phyloP scores from a whole-genome alignment of 163 green algal genomes.

The Scenedesmus sp. region DNA sequence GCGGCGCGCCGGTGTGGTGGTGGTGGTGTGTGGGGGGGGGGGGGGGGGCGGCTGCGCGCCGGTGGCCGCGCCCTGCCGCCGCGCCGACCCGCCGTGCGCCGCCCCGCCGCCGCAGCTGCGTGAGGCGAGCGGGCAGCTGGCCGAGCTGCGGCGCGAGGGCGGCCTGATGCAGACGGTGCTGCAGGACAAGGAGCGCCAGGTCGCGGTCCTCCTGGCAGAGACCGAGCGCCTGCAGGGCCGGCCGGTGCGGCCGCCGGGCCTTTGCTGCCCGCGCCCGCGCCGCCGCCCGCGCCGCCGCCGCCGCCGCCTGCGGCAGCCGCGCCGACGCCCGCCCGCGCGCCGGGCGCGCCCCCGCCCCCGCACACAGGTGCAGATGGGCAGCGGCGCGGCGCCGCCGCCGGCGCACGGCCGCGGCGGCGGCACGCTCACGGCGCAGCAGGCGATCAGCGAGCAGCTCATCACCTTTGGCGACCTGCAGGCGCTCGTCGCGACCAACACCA shows the following conservation, averaged over 20 bases:
- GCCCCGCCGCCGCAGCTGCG: neutral
- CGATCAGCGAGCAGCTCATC: no score
- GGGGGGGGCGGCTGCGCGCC: no score
- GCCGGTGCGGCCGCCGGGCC: neutral
- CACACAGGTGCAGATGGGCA: conserved; percentile 28
- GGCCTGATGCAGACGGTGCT: neutral
- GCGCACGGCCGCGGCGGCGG: neutral
- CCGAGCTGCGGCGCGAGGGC: neutral
- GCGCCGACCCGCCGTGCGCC: neutral
- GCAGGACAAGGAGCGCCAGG: conserved; percentile 38
- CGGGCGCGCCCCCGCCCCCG: no score
- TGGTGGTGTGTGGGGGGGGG: neutral
- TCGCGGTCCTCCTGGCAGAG: conserved; percentile 40
- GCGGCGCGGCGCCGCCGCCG: no score
- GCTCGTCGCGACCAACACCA: conserved; percentile 37
- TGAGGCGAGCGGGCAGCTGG: neutral
- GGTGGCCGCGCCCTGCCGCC: neutral
- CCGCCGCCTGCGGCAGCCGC: no score
- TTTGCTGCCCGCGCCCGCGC: neutral
- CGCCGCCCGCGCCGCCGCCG: no score
- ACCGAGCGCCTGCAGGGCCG: conserved; percentile 42
- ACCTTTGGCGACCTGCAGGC: no score
- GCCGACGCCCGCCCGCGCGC: no score
- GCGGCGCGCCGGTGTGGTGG: neutral
- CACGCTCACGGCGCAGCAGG: no score